phyloP scores from a whole-genome alignment of 805 yeast species.

The Sungouiozyma ichnusensis region DNA sequence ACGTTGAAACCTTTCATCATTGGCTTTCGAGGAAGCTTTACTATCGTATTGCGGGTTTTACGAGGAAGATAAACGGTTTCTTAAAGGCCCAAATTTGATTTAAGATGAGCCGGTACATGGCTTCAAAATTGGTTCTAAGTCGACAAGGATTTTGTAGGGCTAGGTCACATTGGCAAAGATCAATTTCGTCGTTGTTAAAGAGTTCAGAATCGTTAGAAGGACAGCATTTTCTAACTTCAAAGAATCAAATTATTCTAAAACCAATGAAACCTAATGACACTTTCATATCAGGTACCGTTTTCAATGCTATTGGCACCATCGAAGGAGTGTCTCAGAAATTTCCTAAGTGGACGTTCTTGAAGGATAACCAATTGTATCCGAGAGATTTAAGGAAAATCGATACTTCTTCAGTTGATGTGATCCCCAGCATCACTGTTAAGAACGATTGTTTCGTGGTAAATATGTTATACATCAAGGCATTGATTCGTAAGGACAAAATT shows the following conservation, averaged over 20 bases:
- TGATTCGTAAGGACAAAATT: slow-evolving; percentile 70
- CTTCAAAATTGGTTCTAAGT: too few relatives aligned
- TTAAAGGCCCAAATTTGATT: too few relatives aligned
- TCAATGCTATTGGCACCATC: slow-evolving; percentile 65
- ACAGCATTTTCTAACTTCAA: slow-evolving; percentile 1
- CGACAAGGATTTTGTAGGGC: too few relatives aligned
- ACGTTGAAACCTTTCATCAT: too few relatives aligned
- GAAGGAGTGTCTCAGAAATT: slow-evolving; percentile 69
- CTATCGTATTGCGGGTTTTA: too few relatives aligned
- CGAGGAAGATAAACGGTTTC: too few relatives aligned
- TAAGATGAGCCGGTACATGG: too few relatives aligned
- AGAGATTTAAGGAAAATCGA: slow-evolving; percentile 79
- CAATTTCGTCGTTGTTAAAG: not conserved
- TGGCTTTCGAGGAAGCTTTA: too few relatives aligned
- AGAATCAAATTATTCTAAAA: slow-evolving; percentile 19
- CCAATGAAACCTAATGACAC: slow-evolving; percentile 36
- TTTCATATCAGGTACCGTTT: slow-evolving; percentile 65
- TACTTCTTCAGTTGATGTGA: slow-evolving; percentile 65
- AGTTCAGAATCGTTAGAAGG: not conserved
- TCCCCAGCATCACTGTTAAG: slow-evolving; percentile 80
- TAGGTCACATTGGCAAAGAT: too few relatives aligned
- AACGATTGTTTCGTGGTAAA: slow-evolving; percentile 68
- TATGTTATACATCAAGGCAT: slow-evolving; percentile 78
- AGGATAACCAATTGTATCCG: slow-evolving; percentile 67
- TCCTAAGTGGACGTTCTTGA: slow-evolving; percentile 65